phyloP scores from a whole-genome alignment of 306 rosid genomes.

The Gastrolobium villosum region DNA sequence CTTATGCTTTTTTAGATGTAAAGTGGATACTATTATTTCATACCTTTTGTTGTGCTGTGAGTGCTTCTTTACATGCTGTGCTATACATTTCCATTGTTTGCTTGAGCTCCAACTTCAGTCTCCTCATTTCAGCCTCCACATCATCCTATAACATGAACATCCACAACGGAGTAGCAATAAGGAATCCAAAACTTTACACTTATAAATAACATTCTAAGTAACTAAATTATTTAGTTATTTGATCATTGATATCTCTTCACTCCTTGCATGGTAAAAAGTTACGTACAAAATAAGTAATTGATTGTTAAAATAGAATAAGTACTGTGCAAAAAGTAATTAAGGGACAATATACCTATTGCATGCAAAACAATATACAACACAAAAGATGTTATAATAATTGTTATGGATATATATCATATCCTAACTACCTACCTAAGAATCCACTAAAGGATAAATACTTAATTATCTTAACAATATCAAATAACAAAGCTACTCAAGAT shows the following conservation, averaged over 20 bases:
- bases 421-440: too few relatives aligned
- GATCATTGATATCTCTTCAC: not conserved
- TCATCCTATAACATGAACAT: slow-evolving; percentile 75
- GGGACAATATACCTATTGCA: too few relatives aligned
- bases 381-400: too few relatives aligned
- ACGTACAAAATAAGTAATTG: too few relatives aligned
- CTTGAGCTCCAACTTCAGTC: slow-evolving; percentile 89
- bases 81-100: slow-evolving; percentile 99
- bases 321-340: too few relatives aligned
- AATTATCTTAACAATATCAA: too few relatives aligned
- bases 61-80: slow-evolving; percentile 96
- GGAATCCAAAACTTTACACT: not conserved
- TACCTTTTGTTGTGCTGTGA: slow-evolving; percentile 87
- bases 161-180: slow-evolving; percentile 15
- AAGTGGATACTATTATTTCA: not conserved
- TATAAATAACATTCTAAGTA: not conserved
- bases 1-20: slow-evolving; percentile 18
- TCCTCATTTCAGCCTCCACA: slow-evolving; percentile 92
- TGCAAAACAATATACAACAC: too few relatives aligned
- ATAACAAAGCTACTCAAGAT: too few relatives aligned
- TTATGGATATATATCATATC: too few relatives aligned
- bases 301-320: too few relatives aligned
- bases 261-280: too few relatives aligned
- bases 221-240: not conserved
- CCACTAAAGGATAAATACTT: too few relatives aligned